Evolutionary conservation across 2,329 filamentous ascomycete species (phyloP).

Genomic region (Aureobasidium mangrovei): DNA sequence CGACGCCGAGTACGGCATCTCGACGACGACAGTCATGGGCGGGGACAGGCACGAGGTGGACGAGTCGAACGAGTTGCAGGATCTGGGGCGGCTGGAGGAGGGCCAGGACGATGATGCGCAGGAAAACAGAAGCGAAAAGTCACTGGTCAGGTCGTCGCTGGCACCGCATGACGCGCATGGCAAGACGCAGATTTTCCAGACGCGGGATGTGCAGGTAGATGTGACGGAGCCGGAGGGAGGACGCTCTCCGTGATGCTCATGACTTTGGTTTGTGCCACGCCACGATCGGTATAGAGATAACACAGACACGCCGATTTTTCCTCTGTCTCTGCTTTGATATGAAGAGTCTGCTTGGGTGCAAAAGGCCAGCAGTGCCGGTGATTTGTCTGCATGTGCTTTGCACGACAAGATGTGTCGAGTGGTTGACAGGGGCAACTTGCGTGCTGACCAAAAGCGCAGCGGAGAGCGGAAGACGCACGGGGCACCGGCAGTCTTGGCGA

Average conservation of each 20-base stretch:
- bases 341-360: too few relatives aligned
- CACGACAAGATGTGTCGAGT: too few relatives aligned
- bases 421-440: too few relatives aligned
- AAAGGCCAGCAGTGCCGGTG: too few relatives aligned
- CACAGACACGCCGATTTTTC: too few relatives aligned
- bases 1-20: neutral
- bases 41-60: neutral
- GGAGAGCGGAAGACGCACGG: slow-evolving; percentile 6
- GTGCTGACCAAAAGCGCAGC: slow-evolving; percentile 9
- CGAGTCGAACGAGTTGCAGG: neutral
- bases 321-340: too few relatives aligned
- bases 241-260: neutral
- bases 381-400: too few relatives aligned
- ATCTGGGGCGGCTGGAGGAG: neutral
- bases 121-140: neutral
- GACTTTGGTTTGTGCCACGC: too few relatives aligned
- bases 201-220: neutral
- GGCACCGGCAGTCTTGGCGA: neutral
- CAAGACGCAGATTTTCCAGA: slow-evolving; percentile 6
- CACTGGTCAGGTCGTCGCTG: neutral
- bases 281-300: too few relatives aligned
- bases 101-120: neutral
- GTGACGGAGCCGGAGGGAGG: neutral
- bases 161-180: neutral
- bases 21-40: neutral